These are phyloP conservation scores for Trichoderma pleuroti DNA, from an alignment of 2,329 filamentous ascomycete genomes.

Conservation along the genomic window DNA sequence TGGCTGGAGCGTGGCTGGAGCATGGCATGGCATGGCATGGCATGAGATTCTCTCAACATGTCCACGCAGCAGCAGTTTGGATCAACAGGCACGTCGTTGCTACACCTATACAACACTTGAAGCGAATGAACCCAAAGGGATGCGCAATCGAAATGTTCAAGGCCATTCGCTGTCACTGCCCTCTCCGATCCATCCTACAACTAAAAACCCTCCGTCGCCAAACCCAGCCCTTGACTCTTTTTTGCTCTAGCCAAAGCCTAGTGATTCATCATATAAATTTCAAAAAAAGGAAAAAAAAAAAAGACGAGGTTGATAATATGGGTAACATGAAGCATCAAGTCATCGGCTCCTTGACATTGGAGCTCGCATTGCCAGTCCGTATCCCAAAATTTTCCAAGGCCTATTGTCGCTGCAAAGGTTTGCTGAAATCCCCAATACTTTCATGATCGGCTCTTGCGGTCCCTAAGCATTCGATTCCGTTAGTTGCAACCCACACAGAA, in stretches of 20 bases:
- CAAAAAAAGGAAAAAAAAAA: constrained; percentile 15
- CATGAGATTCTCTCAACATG: not conserved
- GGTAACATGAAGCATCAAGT: constrained; percentile 18
- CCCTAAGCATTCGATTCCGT: constrained; percentile 22
- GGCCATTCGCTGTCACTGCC: constrained; percentile 3
- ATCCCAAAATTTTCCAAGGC: constrained; percentile 15
- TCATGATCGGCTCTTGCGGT: constrained; percentile 30
- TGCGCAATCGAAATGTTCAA: not conserved
- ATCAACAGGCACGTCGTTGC: not conserved
- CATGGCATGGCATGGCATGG: not conserved
- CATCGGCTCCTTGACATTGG: constrained; percentile 11
- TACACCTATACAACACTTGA: not conserved
- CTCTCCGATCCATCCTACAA: constrained; percentile 4
- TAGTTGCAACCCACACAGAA: not conserved
- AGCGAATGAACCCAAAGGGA: not conserved
- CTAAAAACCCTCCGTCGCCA: not conserved
- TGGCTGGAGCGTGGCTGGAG: not conserved
- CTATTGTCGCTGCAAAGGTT: constrained; percentile 11
- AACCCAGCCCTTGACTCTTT: constrained; percentile 13
- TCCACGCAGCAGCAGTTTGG: not conserved
- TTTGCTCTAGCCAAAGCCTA: constrained; percentile 20
- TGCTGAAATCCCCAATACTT: not conserved
- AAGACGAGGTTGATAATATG: constrained; percentile 22
- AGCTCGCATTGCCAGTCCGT: constrained; percentile 10
- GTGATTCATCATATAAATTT: not conserved